phyloP scores from a whole-genome alignment of 805 yeast species.

The Phaffomyces antillensis region DNA sequence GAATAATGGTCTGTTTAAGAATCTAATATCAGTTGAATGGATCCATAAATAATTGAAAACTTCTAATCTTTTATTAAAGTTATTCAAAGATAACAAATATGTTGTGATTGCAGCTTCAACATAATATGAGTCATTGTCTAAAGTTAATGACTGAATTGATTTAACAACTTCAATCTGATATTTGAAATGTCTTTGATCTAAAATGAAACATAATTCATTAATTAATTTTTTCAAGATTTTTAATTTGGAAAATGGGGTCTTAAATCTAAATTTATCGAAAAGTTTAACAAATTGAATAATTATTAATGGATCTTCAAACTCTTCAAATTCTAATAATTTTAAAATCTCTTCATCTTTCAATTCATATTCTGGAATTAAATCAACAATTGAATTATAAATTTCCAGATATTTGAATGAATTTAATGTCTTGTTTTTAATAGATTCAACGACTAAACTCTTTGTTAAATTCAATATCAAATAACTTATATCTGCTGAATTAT shows the following conservation, averaged over 20 bases:
- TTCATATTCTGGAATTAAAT: constrained; percentile 37
- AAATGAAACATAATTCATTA: constrained; percentile 15
- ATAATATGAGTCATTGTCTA: constrained; percentile 42
- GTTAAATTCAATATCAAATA: constrained; percentile 30
- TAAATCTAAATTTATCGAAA: constrained; percentile 24
- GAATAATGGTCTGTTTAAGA: constrained; percentile 56
- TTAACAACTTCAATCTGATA: constrained; percentile 68
- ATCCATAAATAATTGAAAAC: constrained; percentile 70
- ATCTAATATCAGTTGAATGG: constrained; percentile 49
- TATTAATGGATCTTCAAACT: constrained; percentile 8
- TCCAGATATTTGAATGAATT: constrained; percentile 26
- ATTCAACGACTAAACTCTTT: constrained; percentile 21
- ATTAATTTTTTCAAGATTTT: constrained; percentile 14
- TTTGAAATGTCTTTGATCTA: constrained; percentile 15
- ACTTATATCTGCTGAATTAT: constrained; percentile 36
- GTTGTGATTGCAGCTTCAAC: constrained; percentile 70
- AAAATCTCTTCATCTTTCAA: constrained; percentile 32
- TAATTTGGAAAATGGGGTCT: constrained; percentile 19
- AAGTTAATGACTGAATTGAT: constrained; percentile 53
- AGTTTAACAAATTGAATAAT: constrained; percentile 26
- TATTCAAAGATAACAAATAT: constrained; percentile 37
- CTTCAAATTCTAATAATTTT: constrained; percentile 14
- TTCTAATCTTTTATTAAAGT: constrained; percentile 35
- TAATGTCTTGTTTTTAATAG: constrained; percentile 14
- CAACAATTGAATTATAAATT: constrained; percentile 30